Evolutionary conservation across 140 eudicot species (phyloP).

Genomic region (Flaveria floridana): DNA sequence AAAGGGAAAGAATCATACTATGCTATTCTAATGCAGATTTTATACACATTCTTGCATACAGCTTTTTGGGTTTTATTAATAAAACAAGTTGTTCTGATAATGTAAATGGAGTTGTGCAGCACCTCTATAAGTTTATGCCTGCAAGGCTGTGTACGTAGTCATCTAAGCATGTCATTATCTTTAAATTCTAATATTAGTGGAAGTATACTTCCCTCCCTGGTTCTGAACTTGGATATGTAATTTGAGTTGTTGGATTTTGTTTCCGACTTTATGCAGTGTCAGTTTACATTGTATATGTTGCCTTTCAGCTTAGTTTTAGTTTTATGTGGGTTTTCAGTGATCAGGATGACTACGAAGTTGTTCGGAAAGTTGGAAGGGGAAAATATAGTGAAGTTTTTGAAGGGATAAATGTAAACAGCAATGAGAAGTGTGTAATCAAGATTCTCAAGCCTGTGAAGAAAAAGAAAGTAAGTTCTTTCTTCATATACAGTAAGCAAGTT

Average conservation of each 20-base stretch:
- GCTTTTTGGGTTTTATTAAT: background rate
- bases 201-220: slow-evolving; percentile 5
- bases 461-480: slow-evolving; percentile 58
- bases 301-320: background rate
- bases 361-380: slow-evolving; percentile 97
- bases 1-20: background rate
- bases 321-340: slow-evolving; percentile 53
- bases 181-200: background rate
- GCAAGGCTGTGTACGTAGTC: slow-evolving; percentile 12
- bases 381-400: slow-evolving; percentile 98
- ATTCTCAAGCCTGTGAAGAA: slow-evolving; percentile 97
- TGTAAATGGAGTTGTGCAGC: slow-evolving; percentile 4
- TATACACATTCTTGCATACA: background rate
- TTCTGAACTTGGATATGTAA: slow-evolving; percentile 19
- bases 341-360: slow-evolving; percentile 99
- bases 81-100: background rate
- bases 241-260: slow-evolving; percentile 5
- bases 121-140: background rate
- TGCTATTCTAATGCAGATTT: slow-evolving; percentile 6
- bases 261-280: slow-evolving; percentile 9
- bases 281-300: slow-evolving; percentile 14
- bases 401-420: slow-evolving; percentile 79
- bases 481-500: background rate
- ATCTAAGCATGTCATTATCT: background rate
- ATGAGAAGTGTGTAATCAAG: slow-evolving; percentile 83